Evolutionary conservation across 2,329 filamentous ascomycete species (phyloP), one percentile per base, ranked within the genome.

Genomic region (Saccharata proteae): DNA sequence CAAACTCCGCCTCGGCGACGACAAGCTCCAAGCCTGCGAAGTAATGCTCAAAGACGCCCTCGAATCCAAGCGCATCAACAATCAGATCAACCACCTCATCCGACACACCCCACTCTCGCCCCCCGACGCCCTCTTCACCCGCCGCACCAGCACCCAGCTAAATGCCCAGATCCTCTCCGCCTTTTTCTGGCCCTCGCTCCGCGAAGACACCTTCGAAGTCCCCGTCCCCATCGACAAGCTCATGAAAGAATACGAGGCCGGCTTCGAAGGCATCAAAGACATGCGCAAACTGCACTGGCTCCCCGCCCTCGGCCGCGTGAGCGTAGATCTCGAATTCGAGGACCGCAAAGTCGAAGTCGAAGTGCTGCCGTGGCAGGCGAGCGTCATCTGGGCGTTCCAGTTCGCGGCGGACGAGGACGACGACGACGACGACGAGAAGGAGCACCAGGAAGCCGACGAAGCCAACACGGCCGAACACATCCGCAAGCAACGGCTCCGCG

Each of bases 21-120:
- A 71, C 16, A 76, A 83, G 11, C 62, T 98, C 26, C 90, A 96
- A 51, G 81, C 82, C 29, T 94, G 86, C 54, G 88, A 98, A 50
- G 90, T 98, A 46, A 98, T 98, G 90, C 71, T 98, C 35, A 82
- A 80, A 40, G 90, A 98, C 51, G 80, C 96, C 20, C 71, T 80
- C 41, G 86, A 94, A 47, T 93, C 85, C 2, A 68, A 69, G 38
- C 69, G 73, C 24, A 72, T 92, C 37, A 81, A 94, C 48, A 59
- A 65, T 6, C 62, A 69, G 9, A 74, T 93, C 27, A 64, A 74
- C n/a, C 26, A 30, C 20, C 27, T 34, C 28, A n/a, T 33, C 40
- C 40, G 15, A 10, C 26, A 27, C 25, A 12, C 31, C 14, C 23
- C 19, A 30, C 38, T 6, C 16, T 9, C 21, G 10, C 14, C 26